These are phyloP conservation scores for Spathaspora boniae DNA, from an alignment of 805 yeast species.

Conservation along the genomic window DNA sequence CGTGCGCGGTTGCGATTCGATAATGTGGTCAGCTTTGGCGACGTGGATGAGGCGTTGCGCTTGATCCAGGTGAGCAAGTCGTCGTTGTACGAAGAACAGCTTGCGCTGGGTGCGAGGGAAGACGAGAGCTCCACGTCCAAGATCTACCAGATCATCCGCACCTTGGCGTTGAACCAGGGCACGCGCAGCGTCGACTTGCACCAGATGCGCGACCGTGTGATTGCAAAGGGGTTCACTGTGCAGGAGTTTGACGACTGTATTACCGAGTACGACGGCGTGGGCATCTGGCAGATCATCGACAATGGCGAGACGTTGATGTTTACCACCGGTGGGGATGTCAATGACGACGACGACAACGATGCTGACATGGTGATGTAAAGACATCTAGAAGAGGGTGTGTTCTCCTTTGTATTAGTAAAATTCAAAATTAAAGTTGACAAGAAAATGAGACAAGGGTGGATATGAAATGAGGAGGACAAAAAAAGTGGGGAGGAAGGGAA, in stretches of 20 bases:
- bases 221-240: constrained; percentile 81
- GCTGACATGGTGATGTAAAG: constrained; percentile 21
- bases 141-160: constrained; percentile 68
- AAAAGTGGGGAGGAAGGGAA: no score
- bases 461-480: neutral
- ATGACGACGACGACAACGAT: constrained; percentile 37
- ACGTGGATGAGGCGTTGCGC: constrained; percentile 94
- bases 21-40: constrained; percentile 64
- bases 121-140: constrained; percentile 66
- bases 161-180: constrained; percentile 44
- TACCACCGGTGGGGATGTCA: constrained; percentile 33
- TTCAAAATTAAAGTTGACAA: constrained; percentile 2
- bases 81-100: constrained; percentile 60
- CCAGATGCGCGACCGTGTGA: constrained; percentile 56
- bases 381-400: neutral
- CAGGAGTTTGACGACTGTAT: constrained; percentile 75
- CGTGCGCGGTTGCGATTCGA: constrained; percentile 85
- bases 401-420: neutral
- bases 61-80: constrained; percentile 83
- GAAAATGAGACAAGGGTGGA: constrained; percentile 1
- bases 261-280: constrained; percentile 64
- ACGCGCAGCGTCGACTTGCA: constrained; percentile 36
- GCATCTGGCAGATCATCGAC: constrained; percentile 73
- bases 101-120: constrained; percentile 45
- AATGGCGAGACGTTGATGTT: constrained; percentile 64